A percentile compares a stretch with the other conserved stretches of the same genome.
These are phyloP conservation scores for Nitzschia sp. DNA, from an alignment of 108 stramenopile species.

Conservation along the genomic window DNA sequence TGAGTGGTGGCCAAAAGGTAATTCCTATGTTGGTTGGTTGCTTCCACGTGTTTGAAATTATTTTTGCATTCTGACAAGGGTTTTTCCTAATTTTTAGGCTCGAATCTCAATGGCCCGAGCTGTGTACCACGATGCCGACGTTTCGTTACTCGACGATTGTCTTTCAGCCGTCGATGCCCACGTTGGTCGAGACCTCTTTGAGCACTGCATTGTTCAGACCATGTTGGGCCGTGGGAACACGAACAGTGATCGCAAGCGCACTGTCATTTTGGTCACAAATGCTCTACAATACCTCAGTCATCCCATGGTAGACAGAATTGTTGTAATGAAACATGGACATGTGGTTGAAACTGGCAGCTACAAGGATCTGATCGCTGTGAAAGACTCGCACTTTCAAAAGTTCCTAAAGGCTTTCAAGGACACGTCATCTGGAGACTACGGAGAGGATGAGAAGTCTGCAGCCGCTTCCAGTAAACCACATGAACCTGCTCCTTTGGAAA, in stretches of 20 bases:
- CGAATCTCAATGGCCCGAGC: slow-evolving; percentile 89
- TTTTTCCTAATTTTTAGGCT: no score
- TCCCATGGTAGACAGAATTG: slow-evolving; percentile 61
- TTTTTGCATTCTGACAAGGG: no score
- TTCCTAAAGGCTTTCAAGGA: slow-evolving; percentile 43
- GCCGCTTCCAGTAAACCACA: slow-evolving; percentile 2
- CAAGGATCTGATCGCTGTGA: slow-evolving; percentile 52
- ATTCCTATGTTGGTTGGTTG: no score
- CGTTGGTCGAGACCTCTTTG: slow-evolving; percentile 82
- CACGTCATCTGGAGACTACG: neutral
- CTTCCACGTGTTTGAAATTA: no score
- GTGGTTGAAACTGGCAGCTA: slow-evolving; percentile 74
- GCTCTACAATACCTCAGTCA: slow-evolving; percentile 72
- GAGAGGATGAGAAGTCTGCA: neutral
- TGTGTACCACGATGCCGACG: slow-evolving; percentile 83
- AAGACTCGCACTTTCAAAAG: slow-evolving; percentile 48
- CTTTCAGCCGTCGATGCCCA: slow-evolving; percentile 84
- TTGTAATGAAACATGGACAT: slow-evolving; percentile 68
- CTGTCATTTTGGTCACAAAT: slow-evolving; percentile 87
- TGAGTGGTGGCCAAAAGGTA: slow-evolving; percentile 81
- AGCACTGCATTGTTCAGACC: slow-evolving; percentile 74
- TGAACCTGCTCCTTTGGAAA: neutral
- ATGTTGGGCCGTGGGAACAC: slow-evolving; percentile 39
- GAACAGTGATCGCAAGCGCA: slow-evolving; percentile 22
- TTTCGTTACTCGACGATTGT: slow-evolving; percentile 72